A percentile compares a stretch with the other conserved stretches of the same genome.
phyloP scores from a whole-genome alignment of 2,329 filamentous ascomycete species.

The Aplosporella prunicola region DNA sequence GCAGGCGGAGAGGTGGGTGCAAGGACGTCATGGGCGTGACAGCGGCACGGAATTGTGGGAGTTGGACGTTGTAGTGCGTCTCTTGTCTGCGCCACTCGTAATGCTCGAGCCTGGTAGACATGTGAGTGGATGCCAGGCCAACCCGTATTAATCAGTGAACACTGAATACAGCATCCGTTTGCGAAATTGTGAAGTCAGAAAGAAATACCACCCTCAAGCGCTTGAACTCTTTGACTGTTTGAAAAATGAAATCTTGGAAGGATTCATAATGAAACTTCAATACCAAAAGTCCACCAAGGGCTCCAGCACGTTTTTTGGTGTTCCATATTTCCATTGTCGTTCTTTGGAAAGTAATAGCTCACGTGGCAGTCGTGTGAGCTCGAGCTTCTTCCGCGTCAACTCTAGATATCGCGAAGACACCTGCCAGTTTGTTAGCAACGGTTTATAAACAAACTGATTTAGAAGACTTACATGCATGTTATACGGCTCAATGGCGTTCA shows the following conservation, averaged over 20 bases:
- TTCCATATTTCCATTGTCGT: conserved; percentile 43
- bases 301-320: conserved; percentile 54
- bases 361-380: conserved; percentile 55
- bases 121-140: background rate
- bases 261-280: conserved; percentile 29
- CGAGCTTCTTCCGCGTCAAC: conserved; percentile 57
- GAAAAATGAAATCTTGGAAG: background rate
- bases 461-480: conserved; percentile 45
- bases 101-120: conserved; percentile 49
- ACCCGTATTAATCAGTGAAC: background rate
- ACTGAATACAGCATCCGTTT: no score
- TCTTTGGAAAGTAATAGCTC: conserved; percentile 42
- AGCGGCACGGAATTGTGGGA: conserved; percentile 56
- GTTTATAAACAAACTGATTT: background rate
- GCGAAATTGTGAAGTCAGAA: no score
- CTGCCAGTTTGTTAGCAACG: conserved; percentile 26
- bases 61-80: conserved; percentile 44
- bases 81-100: conserved; percentile 58
- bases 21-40: conserved; percentile 28
- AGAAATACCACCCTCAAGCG: no score
- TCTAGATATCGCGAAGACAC: conserved; percentile 59
- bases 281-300: conserved; percentile 55
- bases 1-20: conserved; percentile 42
- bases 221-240: no score
- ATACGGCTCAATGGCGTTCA: conserved; percentile 34